Evolutionary conservation across 108 stramenopile genomes (phyloP).

Genomic region (Nitzschia putrida): DNA sequence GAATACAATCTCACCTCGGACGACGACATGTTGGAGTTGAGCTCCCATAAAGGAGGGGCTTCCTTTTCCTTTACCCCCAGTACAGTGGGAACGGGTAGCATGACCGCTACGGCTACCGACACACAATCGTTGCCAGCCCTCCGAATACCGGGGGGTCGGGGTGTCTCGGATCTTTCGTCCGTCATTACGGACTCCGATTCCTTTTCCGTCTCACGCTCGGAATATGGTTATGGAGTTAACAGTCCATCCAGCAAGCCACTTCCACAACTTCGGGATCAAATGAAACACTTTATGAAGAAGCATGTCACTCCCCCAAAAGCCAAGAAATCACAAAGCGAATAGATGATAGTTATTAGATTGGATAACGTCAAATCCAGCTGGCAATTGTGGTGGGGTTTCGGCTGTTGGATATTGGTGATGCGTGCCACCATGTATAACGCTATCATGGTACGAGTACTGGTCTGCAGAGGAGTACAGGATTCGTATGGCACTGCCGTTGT

Average conservation of each 20-base stretch:
- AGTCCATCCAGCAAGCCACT: constrained; percentile 5
- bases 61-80: constrained; percentile 6
- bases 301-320: constrained; percentile 14
- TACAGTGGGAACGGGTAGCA: background rate
- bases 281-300: constrained; percentile 43
- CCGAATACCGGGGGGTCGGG: constrained; percentile 3
- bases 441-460: too few species aligned
- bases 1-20: constrained; percentile 5
- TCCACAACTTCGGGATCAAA: constrained; percentile 26
- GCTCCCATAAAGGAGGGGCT: background rate
- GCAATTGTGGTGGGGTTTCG: too few species aligned
- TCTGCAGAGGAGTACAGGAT: too few species aligned
- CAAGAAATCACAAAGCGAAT: background rate
- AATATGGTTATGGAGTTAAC: constrained; percentile 2
- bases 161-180: constrained; percentile 7
- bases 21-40: constrained; percentile 4
- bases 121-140: constrained; percentile 17
- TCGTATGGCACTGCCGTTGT: too few species aligned
- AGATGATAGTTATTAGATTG: too few species aligned
- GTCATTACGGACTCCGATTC: constrained; percentile 15
- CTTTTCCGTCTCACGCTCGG: constrained; percentile 14
- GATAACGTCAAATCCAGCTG: too few species aligned
- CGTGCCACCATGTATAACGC: too few species aligned
- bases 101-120: constrained; percentile 10
- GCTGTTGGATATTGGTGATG: too few species aligned